Evolutionary conservation across 352 stramenopile species (phyloP), one percentile per base, ranked within the genome.

Genomic region (Globisporangium yorkense): DNA sequence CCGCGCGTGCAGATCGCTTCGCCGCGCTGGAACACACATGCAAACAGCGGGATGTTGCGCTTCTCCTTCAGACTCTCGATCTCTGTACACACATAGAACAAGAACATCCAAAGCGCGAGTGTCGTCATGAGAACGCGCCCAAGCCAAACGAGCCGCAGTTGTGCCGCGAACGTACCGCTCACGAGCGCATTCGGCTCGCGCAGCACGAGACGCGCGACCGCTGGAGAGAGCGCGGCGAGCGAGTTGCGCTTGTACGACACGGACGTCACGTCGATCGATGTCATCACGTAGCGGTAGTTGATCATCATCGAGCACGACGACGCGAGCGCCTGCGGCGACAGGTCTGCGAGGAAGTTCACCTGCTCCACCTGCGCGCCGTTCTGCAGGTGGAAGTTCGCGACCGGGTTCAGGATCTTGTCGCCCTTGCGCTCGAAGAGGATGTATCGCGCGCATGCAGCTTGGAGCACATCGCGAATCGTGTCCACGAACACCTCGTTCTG

Each of bases 251-350:
- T 90, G 72, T 94, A 94, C 33, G 81, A 91, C 8, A 86, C 71
- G 3, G 82, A 92, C 13, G 84, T 92, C 5, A 75, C 65, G 31
- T 89, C 75, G 51, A 89, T 82, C 33, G 77, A 88, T 5, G 70
- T 89, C 79, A 94, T 92, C 57, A 78, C 87, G 57, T 94, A 94
- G 48, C 84, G 80, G 56, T 94, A 94, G 63, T 94, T 94, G 68
- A 94, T 88, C 84, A 94, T 94, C 64, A 89, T 84, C 8, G 77
- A 79, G 6, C 86, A 71, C 21, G 79, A 73, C 8, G 54, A 72
- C 16, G 57, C 54, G 37, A 90, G 57, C 10, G 74, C 75, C 18
- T 73, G 66, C 8, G 65, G 59, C 3, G 80, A 87, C 16, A 70
- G 72, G 57, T 94, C 81, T 0, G 82, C 84, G 39, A 85, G 70